Evolutionary conservation across 2,329 filamentous ascomycete species (phyloP).

Genomic region (Rhynchosporium graminicola): DNA sequence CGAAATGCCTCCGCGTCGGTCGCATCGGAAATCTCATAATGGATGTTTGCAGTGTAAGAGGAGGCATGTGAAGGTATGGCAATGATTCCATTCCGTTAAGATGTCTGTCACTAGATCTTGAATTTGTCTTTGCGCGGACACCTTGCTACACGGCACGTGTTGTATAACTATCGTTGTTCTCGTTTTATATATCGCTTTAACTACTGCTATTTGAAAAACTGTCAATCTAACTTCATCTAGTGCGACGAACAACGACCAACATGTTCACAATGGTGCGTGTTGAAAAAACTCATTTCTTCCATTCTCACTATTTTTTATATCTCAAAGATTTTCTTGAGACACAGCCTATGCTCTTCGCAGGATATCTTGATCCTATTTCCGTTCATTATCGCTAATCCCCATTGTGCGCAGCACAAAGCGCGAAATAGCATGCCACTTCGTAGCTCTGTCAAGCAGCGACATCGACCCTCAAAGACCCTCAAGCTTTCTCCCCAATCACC

Average conservation of each 20-base stretch:
- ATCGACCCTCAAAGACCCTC: background rate
- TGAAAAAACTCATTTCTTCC: no score
- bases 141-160: background rate
- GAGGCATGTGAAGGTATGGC: conserved; percentile 13
- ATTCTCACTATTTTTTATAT: no score
- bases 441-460: background rate
- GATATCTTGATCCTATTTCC: no score
- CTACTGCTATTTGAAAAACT: background rate
- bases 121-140: background rate
- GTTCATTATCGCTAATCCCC: no score
- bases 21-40: conserved; percentile 11
- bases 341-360: no score
- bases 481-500: background rate
- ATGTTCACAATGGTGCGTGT: background rate
- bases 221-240: background rate
- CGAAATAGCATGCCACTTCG: conserved; percentile 5
- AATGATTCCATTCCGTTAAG: background rate
- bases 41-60: conserved; percentile 15
- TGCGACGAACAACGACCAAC: conserved; percentile 14
- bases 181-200: no score
- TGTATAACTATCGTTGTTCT: background rate
- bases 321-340: no score
- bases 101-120: background rate
- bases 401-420: background rate
- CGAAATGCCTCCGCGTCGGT: conserved; percentile 7